A percentile compares a stretch with the other conserved stretches of the same genome.
Conservation (phyloP, 1,284 basidiomycete species). For the Wolfiporia cocos region DNA sequence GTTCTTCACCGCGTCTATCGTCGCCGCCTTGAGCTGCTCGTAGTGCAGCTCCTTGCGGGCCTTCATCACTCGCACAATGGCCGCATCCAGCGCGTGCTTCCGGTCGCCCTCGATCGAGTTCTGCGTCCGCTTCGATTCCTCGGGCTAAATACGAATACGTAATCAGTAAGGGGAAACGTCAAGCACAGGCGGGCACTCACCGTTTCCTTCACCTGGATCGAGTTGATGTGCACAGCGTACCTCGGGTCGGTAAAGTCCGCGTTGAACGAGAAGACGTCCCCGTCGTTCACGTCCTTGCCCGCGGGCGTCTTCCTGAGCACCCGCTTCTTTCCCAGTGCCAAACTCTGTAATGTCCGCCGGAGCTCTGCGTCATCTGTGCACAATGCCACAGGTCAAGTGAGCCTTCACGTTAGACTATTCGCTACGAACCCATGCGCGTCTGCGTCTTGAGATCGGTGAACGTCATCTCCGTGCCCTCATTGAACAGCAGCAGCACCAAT, state of each 20-base stretch:
- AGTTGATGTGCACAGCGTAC: constrained; percentile 88
- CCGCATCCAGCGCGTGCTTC: constrained; percentile 83
- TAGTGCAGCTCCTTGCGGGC: constrained; percentile 75
- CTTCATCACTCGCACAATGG: constrained; percentile 95
- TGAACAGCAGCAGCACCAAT: constrained; percentile 87
- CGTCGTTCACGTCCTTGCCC: constrained; percentile 75
- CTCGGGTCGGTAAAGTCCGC: constrained; percentile 77
- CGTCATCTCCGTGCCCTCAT: constrained; percentile 52
- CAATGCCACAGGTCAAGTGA: not conserved
- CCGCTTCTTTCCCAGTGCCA: constrained; percentile 88
- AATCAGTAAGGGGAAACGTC: not conserved
- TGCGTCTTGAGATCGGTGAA: constrained; percentile 67
- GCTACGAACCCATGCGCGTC: constrained; percentile 78
- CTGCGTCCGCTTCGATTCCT: constrained; percentile 84
- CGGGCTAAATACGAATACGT: constrained; percentile 44
- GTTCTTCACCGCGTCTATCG: constrained; percentile 75
- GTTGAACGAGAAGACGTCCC: constrained; percentile 82
- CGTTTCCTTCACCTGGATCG: constrained; percentile 91
- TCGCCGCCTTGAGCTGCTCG: constrained; percentile 74
- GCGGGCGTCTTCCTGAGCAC: constrained; percentile 80
- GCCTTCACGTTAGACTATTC: constrained; percentile 10
- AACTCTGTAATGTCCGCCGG: constrained; percentile 81
- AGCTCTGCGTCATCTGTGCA: constrained; percentile 68
- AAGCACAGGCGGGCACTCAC: constrained; percentile 34
- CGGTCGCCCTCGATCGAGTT: constrained; percentile 84